Evolutionary conservation across 2,329 filamentous ascomycete genomes (phyloP), one percentile per base, ranked within the genome.

Genomic region (Curvularia hawaiiensis): DNA sequence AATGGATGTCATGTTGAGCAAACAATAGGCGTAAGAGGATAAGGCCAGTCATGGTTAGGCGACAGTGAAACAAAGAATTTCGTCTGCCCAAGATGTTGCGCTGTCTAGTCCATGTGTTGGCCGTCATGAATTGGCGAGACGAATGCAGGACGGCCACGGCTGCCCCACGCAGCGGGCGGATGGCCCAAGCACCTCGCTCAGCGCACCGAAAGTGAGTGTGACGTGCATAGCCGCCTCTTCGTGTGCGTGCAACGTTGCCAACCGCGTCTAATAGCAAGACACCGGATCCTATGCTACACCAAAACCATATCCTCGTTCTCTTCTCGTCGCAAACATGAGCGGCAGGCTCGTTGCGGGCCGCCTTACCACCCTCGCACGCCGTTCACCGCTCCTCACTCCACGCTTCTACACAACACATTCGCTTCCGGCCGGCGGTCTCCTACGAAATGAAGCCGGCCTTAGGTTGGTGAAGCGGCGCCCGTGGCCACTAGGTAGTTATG

Each of bases 401-500:
- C 85, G 71, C 79, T 85, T 75, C 33, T 71, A 72, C 56, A 68
- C 68, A n/a, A 69, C 68, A 16, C 66, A 68, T 47, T 67, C 72
- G 39, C 63, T 74, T 40, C 72, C 70, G 52, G 68, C 75, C 38
- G 76, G 76, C 50, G 75, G 75, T 22, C 69, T 77, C n/a, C 64
- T 78, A 16, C 73, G 75, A 40, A 70, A 72, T 35, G 68, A 74
- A 61, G 68, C 70, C 16, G 72, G 72, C 7, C 62, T 73, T n/a
- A 71, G 74, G 44, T 58, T 73, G 12, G 65, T 75, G 31, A 73
- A 74, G 56, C 82, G 84, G 54, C 85, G 88, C 60, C 83, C 88
- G 75, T 95, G 90, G 89, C 88, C 91, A n/a, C 82, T 88, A 12
- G 90, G 90, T 38, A 79, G 83, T 50, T 95, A 91, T 71, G 85